Evolutionary conservation across 2,329 filamentous ascomycete species (phyloP), one percentile per base, ranked within the genome.

Genomic region (Trichoderma gracile): DNA sequence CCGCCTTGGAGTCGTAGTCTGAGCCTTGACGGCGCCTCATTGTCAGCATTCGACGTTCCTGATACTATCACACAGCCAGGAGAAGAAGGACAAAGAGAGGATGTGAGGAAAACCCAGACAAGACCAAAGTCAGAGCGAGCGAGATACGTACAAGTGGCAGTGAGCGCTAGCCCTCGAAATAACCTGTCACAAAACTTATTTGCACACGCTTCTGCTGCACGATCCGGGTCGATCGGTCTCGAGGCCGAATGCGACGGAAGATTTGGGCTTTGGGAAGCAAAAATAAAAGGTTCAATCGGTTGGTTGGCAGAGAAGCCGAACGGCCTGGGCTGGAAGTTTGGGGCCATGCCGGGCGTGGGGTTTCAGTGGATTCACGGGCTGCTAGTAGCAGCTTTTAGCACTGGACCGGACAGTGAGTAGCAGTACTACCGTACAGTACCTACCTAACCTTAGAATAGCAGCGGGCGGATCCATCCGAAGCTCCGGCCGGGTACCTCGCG

Each of bases 381-480:
- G 30, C 30, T 30, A 30, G 30, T 8, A 30, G 30, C 30, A 38
- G 33, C 33, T 9, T 10, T 33, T 33, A 33, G 30, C 30, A 33
- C 30, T 3, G n/a, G n/a, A n/a, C n/a, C n/a, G 12, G 10, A 14
- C 10, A 38, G 33, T 38, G 33, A 38, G 33, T 38, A 12, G 33
- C 33, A 38, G 33, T 10, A 10, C 33, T 38, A n/a, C n/a, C n/a
- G n/a, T n/a, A n/a, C n/a, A n/a, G n/a, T n/a, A n/a, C n/a, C n/a
- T n/a, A n/a, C n/a, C n/a, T n/a, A n/a, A n/a, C n/a, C n/a, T n/a
- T n/a, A 38, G 33, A 38, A 38, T 38, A 14, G 33, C 33, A 38
- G 53, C 52, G 61, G 50, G 61, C 63, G 55, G 55, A 56, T 45
- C 63, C 63, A 56, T 45, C 63, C 63, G 63, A 65, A 52, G 42